Evolutionary conservation across 2,329 filamentous ascomycete genomes (phyloP), one percentile per base, ranked within the genome.

Genomic region (Talaromyces sp.): DNA sequence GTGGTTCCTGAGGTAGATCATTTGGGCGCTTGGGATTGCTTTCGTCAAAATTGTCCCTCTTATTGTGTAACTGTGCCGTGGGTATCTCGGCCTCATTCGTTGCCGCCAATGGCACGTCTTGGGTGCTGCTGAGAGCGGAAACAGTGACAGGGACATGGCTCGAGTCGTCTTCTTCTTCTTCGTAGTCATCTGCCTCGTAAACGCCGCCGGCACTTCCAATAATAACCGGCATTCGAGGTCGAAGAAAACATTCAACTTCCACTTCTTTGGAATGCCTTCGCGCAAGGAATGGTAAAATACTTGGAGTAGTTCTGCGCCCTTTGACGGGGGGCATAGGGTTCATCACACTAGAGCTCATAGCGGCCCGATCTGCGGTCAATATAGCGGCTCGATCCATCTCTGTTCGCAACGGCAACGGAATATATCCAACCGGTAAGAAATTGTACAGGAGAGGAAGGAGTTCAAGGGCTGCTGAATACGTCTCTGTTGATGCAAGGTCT

Each of bases 301-400:
- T 95, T 30, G 89, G 82, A 63, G 87, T 85, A 57, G 85, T 83
- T 44, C 77, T 79, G 65, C 85, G 80, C 49, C 88, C 84, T 71
- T 87, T 82, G 69, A 84, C 79, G 69, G 87, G 80, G 64, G 86
- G 78, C 73, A 87, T 85, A 0, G 92, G 91, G 73, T 95, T 92
- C 62, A 97, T 79, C 13, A 96, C 87, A 72, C 91, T 93, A 6
- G 92, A 86, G 11, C 95, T 71, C 84, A 97, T 90, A 49, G 90
- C 88, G 33, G 87, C 81, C 70, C 86, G 87, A 72, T 88, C 82
- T 62, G 83, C 81, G 5, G 82, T 84, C 25, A 96, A 77, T 60
- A 96, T 88, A 22, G 91, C 89, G 2, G 90, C 91, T 65, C 90
- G 89, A 70, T 97, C 92, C 64, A 96, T 81, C 55, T 91, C 85